phyloP scores from a whole-genome alignment of 495 filamentous ascomycete genomes.

The Pyrenula massariospora region DNA sequence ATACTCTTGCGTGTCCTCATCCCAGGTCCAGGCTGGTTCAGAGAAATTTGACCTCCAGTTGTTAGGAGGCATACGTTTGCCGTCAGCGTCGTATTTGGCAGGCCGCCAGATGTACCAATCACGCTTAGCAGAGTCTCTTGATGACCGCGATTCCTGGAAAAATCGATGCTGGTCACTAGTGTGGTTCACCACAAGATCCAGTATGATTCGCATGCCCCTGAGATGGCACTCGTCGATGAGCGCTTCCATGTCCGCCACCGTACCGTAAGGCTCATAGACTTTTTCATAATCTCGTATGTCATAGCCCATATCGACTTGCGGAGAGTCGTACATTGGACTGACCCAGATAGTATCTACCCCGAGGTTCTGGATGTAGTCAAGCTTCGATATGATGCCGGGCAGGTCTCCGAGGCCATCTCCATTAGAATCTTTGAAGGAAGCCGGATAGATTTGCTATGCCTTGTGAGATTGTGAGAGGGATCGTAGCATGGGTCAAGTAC shows the following conservation, averaged over 20 bases:
- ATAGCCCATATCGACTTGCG: slow-evolving; percentile 3
- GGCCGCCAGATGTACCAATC: slow-evolving; percentile 52
- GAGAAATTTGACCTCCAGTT: slow-evolving; percentile 47
- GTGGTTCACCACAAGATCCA: slow-evolving; percentile 71
- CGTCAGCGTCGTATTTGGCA: slow-evolving; percentile 28
- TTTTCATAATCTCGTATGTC: slow-evolving; percentile 22
- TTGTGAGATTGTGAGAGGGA: too few species aligned
- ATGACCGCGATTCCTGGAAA: slow-evolving; percentile 57
- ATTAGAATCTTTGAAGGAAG: slow-evolving; percentile 45
- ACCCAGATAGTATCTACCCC: slow-evolving; percentile 60
- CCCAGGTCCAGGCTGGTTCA: slow-evolving; percentile 42
- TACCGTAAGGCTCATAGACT: slow-evolving; percentile 49
- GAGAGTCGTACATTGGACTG: slow-evolving; percentile 48
- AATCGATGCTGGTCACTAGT: slow-evolving; percentile 68
- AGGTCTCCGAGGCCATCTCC: slow-evolving; percentile 48
- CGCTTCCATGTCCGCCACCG: slow-evolving; percentile 52
- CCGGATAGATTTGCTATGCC: slow-evolving; percentile 59
- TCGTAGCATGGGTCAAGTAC: too few species aligned
- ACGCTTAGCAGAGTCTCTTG: slow-evolving; percentile 40
- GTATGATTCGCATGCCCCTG: slow-evolving; percentile 56
- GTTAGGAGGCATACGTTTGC: slow-evolving; percentile 43
- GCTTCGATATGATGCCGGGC: slow-evolving; percentile 38
- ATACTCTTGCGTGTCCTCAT: slow-evolving; percentile 38
- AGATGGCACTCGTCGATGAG: slow-evolving; percentile 42
- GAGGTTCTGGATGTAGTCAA: slow-evolving; percentile 42